A percentile compares a stretch with the other conserved stretches of the same genome.
Conservation (phyloP, 805 yeast species). For the Candida golubevii region DNA sequence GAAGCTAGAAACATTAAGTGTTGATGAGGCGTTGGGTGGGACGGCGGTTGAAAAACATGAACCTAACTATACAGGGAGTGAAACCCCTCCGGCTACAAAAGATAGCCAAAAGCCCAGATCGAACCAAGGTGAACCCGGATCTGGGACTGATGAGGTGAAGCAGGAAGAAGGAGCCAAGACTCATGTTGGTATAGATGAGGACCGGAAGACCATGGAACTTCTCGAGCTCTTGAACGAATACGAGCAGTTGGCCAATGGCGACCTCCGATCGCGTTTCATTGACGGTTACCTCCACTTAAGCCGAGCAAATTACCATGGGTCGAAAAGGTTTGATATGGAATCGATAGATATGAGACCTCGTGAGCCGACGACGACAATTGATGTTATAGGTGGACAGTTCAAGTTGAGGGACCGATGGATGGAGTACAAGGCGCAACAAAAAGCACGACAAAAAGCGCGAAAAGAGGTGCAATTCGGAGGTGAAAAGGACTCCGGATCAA, state of each 20-base stretch:
- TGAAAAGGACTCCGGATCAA: not conserved
- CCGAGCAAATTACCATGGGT: constrained; percentile 40
- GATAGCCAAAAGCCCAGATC: no score
- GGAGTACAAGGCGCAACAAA: not conserved
- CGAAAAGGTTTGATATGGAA: constrained; percentile 35
- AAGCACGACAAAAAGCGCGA: not conserved
- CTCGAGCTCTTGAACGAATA: constrained; percentile 33
- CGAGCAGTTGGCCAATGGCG: constrained; percentile 21
- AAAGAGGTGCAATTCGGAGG: not conserved
- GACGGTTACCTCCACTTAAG: constrained; percentile 41
- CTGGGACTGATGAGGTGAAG: no score
- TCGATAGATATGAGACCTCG: constrained; percentile 37
- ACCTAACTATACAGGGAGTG: no score
- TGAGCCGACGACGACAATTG: constrained; percentile 22
- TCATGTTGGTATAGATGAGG: not conserved
- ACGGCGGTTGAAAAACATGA: no score
- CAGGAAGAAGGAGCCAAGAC: no score
- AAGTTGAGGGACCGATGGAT: constrained; percentile 2
- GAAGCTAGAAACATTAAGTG: no score
- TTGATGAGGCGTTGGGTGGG: no score
- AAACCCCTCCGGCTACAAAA: no score
- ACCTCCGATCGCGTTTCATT: constrained; percentile 20
- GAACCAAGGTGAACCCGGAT: no score
- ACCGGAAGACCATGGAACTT: constrained; percentile 12
- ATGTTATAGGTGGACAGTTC: not conserved